Percentiles rank a stretch among this genome's conserved stretches.
These are phyloP conservation scores for Acmispon strigosus DNA, from an alignment of 306 rosid genomes.

Conservation along the genomic window DNA sequence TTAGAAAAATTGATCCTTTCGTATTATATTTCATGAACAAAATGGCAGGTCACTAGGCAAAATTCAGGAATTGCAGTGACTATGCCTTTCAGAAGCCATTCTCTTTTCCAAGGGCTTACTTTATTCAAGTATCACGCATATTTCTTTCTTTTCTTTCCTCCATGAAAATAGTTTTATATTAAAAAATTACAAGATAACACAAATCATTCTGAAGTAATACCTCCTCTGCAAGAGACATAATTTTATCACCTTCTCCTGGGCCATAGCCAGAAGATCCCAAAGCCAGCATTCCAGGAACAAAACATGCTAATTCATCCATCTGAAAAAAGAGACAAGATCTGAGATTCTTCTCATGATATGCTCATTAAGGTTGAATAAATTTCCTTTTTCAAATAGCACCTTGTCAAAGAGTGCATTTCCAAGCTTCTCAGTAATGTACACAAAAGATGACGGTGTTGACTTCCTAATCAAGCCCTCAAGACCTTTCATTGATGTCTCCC, in stretches of 20 bases:
- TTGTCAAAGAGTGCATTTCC: constrained; percentile 40
- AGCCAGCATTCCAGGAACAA: constrained; percentile 68
- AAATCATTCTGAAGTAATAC: constrained; percentile 27
- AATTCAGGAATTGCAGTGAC: not conserved
- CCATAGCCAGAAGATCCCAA: constrained; percentile 47
- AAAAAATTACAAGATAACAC: constrained; percentile 4
- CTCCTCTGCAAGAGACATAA: constrained; percentile 58
- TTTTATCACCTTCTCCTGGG: constrained; percentile 36
- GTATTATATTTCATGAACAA: not conserved
- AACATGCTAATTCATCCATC: constrained; percentile 82
- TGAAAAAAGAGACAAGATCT: constrained; percentile 24
- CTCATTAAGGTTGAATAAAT: not conserved
- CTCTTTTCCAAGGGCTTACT: not conserved
- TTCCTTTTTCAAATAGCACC: constrained; percentile 32
- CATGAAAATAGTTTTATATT: not conserved
- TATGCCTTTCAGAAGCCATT: not conserved
- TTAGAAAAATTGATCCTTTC: not conserved
- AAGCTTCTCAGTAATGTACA: constrained; percentile 41
- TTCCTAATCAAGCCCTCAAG: constrained; percentile 46
- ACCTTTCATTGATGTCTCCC: constrained; percentile 66
- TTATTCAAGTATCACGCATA: not conserved
- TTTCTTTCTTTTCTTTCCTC: not conserved
- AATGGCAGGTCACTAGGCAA: not conserved
- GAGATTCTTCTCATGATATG: constrained; percentile 5
- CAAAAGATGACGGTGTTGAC: constrained; percentile 53